phyloP scores from a whole-genome alignment of 371 early-diverging fungal genomes.

The Umbelopsis sp. region DNA sequence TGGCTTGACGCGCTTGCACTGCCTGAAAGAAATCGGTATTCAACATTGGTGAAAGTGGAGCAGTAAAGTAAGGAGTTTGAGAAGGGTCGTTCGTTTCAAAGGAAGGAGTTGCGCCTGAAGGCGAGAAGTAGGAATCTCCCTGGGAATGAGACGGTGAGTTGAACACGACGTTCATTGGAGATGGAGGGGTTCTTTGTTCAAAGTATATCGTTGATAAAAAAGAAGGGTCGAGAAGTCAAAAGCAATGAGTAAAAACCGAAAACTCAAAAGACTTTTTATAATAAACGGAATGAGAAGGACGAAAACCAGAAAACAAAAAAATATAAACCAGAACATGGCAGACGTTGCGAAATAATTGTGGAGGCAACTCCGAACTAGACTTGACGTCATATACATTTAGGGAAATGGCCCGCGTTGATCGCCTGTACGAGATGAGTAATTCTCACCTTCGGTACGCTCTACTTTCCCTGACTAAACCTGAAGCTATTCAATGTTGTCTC shows the following conservation, averaged over 20 bases:
- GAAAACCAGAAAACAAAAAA: background rate
- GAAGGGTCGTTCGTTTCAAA: background rate
- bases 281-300: background rate
- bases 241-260: background rate
- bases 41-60: conserved; percentile 40
- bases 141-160: conserved; percentile 30
- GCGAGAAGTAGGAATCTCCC: conserved; percentile 3
- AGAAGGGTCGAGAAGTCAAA: background rate
- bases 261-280: background rate
- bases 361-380: conserved; percentile 1
- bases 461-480: background rate
- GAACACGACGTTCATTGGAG: conserved; percentile 28
- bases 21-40: conserved; percentile 57
- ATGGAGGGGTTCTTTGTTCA: background rate
- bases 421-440: background rate
- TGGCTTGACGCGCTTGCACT: conserved; percentile 47
- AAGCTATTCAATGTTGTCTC: background rate
- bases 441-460: background rate
- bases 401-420: conserved; percentile 4
- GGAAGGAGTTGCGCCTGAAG: conserved; percentile 18
- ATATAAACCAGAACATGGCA: background rate
- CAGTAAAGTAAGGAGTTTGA: conserved; percentile 52
- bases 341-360: conserved; percentile 2
- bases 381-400: conserved; percentile 13
- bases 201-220: background rate